Conservation (phyloP, 2,329 filamentous ascomycete genomes). For the Exophiala lecanii-corni region DNA sequence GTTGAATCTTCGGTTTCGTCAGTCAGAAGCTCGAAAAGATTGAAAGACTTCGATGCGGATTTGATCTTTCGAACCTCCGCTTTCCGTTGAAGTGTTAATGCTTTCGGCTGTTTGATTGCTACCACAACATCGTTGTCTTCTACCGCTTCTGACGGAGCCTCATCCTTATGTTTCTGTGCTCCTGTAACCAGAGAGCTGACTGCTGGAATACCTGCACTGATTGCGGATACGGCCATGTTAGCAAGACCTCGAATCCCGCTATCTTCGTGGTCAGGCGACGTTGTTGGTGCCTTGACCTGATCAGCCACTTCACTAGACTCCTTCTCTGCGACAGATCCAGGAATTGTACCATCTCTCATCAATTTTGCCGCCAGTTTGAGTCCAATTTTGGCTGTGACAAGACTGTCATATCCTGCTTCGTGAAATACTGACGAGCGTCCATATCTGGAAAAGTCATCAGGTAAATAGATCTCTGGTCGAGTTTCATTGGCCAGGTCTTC, state of each 20-base stretch:
- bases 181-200: not conserved
- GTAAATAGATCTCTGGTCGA: constrained; percentile 35
- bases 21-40: constrained; percentile 20
- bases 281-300: not conserved
- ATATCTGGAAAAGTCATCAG: constrained; percentile 34
- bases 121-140: not conserved
- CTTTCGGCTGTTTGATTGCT: not conserved
- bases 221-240: not conserved
- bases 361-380: constrained; percentile 48
- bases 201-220: not conserved
- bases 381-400: constrained; percentile 56
- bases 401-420: constrained; percentile 61
- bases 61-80: constrained; percentile 11
- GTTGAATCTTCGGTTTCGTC: constrained; percentile 7
- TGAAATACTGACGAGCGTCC: constrained; percentile 40
- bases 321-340: constrained; percentile 3
- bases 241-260: not conserved
- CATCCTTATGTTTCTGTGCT: not conserved
- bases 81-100: not conserved
- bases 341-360: constrained; percentile 28
- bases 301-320: not conserved
- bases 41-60: constrained; percentile 12
- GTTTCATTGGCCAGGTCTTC: constrained; percentile 35
- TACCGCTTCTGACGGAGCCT: not conserved
- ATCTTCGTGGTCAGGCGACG: not conserved